Evolutionary conservation across 805 yeast genomes (phyloP), one percentile per base, ranked within the genome.

Genomic region (Kuraishia cidri): DNA sequence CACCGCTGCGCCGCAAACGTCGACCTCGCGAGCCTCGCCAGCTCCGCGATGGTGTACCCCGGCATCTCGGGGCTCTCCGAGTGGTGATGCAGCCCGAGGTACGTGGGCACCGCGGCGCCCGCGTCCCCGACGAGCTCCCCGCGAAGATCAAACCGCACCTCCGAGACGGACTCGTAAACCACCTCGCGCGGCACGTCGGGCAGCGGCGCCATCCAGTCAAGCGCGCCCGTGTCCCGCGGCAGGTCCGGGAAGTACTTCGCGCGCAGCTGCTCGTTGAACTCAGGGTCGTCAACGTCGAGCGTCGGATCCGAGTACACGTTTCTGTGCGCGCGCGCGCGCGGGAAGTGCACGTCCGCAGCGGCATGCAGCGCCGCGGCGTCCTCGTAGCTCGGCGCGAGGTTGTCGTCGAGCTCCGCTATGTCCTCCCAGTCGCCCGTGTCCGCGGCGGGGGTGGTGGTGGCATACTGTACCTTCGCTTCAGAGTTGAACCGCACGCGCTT

Each of bases 191-290:
- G 56, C 16, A 58, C 54, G 1, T 70, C 65, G 17, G 70, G 62
- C 7, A 34, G 14, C 2, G 83, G 76, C 36, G 79, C 70, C 95
- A 88, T 88, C 99, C 99, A 92, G 37, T 87, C 82, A 36, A 92
- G 54, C 45, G 84, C 81, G 26, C 74, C 77, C 0, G 84, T 71
- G 42, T 92, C 95, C 30, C 65, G 75, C 2, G 96, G 95, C 32
- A 92, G 62, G 42, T 87, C 90, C 1, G 99, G 97, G 57, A 78
- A 92, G 57, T 75, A 90, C 48, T 82, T 83, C 17, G 76, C 81
- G 46, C 87, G 92, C 32, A 92, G 59, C 47, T 86, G 79, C 18
- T 77, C 77, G 42, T 76, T 69, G 51, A 88, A 88, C 8, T 79
- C 67, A 1, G 94, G 92, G 53, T 81, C 95, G 46, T 81, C 63